Percentiles rank a stretch among this genome's conserved stretches.
These are phyloP conservation scores for Arthrobotrys conoides DNA, from an alignment of 2,329 filamentous ascomycete species.

Conservation along the genomic window DNA sequence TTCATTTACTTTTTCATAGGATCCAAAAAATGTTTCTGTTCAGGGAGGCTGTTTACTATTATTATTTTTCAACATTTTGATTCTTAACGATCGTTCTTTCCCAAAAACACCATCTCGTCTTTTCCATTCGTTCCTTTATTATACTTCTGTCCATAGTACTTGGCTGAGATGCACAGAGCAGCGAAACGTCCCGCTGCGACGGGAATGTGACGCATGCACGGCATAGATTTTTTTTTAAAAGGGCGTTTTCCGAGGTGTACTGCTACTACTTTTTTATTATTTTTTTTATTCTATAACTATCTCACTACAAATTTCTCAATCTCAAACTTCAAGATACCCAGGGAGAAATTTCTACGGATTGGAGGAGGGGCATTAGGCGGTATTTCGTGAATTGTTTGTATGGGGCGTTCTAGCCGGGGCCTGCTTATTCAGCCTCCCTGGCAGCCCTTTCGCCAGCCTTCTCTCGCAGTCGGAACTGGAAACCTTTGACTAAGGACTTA, in stretches of 20 bases:
- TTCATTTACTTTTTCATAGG: slow-evolving; percentile 10
- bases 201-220: slow-evolving; percentile 35
- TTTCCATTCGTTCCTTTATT: not conserved
- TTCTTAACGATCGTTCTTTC: slow-evolving; percentile 19
- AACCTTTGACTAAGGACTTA: slow-evolving; percentile 57
- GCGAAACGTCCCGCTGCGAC: slow-evolving; percentile 30
- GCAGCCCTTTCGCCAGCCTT: slow-evolving; percentile 6
- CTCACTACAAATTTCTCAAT: not conserved
- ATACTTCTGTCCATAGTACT: slow-evolving; percentile 21
- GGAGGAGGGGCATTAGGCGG: slow-evolving; percentile 38
- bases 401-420: slow-evolving; percentile 44
- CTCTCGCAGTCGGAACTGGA: slow-evolving; percentile 59
- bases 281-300: slow-evolving; percentile 24
- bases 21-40: slow-evolving; percentile 34
- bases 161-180: slow-evolving; percentile 20
- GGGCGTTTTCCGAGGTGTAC: slow-evolving; percentile 8
- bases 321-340: not conserved
- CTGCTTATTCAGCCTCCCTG: slow-evolving; percentile 58
- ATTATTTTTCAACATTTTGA: slow-evolving; percentile 12
- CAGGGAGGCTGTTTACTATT: slow-evolving; percentile 45
- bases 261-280: not conserved
- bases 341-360: slow-evolving; percentile 15
- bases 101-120: not conserved
- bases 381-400: slow-evolving; percentile 57
- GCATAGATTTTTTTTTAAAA: slow-evolving; percentile 36